Evolutionary conservation across 257 asterid species (phyloP), one percentile per base, ranked within the genome.

Genomic region (Solanum acaule): DNA sequence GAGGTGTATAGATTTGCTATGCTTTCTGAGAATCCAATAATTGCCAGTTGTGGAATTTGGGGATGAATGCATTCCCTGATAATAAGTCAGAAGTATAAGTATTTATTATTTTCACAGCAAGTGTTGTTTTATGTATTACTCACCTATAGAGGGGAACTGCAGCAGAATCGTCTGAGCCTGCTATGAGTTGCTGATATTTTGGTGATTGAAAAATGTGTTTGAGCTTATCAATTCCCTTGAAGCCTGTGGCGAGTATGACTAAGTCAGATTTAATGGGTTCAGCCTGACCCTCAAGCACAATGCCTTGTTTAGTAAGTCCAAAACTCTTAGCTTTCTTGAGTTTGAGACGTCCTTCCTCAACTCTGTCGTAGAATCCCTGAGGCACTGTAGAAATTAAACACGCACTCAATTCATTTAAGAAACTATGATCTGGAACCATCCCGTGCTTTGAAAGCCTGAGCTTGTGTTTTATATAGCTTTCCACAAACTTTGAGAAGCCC

Each of bases 191-290:
- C 81, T 88, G 89, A 87, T 90, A 89, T 13, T 46, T 23, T 12
- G 90, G 88, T 1, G 93, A 91, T 31, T 46, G 49, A 59, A 93
- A 92, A 8, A 88, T 40, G 38, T 89, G 70, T 73, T 91, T 90
- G 63, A 91, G 92, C 90, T 93, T 92, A 59, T 90, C 89, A 3
- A 83, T 87, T 22, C 92, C 92, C 16, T 77, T 93, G 87, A 88
- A 93, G 22, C 95, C 95, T 5, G 96, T 94, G 34, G 92, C 92
- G n/a, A 94, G 88, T 46, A 92, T 93, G 59, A 94, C 87, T 6
- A 92, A 65, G 78, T 94, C 96, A 0, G 89, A 70, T 84, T 89
- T 78, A 13, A 92, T 65, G 12, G 89, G 88, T 79, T 89, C 88
- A 1, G 11, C 67, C 10, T 91, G 92, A 5, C 72, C 88, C 2